These are phyloP conservation scores for Fusarium nelsonii DNA, from an alignment of 2,329 filamentous ascomycete genomes.

Conservation along the genomic window DNA sequence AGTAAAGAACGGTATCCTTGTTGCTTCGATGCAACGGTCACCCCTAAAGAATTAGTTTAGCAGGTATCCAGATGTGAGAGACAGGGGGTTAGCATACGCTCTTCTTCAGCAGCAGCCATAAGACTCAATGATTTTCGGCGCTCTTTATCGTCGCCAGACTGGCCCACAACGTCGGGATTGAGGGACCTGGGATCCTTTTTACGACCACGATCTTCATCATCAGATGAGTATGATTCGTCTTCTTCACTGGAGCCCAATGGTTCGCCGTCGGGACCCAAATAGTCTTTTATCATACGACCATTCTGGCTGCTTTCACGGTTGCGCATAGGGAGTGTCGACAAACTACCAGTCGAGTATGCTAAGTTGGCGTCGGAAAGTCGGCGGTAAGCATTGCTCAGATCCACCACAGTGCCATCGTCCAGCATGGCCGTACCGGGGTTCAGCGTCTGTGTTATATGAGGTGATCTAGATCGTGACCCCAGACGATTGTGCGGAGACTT, in stretches of 20 bases:
- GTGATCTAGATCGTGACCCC: slow-evolving; percentile 55
- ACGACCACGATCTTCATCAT: slow-evolving; percentile 76
- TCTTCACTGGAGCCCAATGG: slow-evolving; percentile 78
- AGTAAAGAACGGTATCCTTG: slow-evolving; percentile 70
- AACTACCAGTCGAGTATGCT: slow-evolving; percentile 70
- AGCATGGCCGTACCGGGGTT: slow-evolving; percentile 61
- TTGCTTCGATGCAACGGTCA: slow-evolving; percentile 65
- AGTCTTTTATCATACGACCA: slow-evolving; percentile 76
- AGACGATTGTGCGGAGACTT: slow-evolving; percentile 67
- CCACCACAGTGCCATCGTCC: slow-evolving; percentile 71
- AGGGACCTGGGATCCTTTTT: slow-evolving; percentile 64
- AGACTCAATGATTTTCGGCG: slow-evolving; percentile 68
- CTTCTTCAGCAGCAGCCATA: slow-evolving; percentile 81
- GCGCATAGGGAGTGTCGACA: slow-evolving; percentile 71
- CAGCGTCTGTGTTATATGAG: slow-evolving; percentile 43
- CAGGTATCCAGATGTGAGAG: background rate
- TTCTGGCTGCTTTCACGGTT: slow-evolving; percentile 61
- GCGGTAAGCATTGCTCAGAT: slow-evolving; percentile 77
- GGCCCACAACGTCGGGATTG: slow-evolving; percentile 56
- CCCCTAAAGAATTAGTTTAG: slow-evolving; percentile 55
- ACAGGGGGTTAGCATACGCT: slow-evolving; percentile 68
- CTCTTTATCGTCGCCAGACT: slow-evolving; percentile 54
- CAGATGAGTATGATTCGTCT: slow-evolving; percentile 72
- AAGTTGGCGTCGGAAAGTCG: slow-evolving; percentile 79
- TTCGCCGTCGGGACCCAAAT: slow-evolving; percentile 74